These are phyloP conservation scores for Neofusicoccum sp. DNA, from an alignment of 2,329 filamentous ascomycete species.

Conservation along the genomic window DNA sequence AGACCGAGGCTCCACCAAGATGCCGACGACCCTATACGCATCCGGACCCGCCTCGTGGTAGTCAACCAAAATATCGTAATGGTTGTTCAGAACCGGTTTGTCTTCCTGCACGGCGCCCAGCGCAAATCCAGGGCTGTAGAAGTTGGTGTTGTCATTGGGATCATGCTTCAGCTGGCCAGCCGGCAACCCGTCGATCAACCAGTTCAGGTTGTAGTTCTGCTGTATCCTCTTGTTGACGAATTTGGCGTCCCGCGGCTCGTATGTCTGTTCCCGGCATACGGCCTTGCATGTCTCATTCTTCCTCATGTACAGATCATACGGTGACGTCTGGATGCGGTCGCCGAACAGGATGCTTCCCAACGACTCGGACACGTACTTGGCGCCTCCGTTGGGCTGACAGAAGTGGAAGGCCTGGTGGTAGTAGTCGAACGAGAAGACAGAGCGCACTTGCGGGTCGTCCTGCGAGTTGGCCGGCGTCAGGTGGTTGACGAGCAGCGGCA, in stretches of 20 bases:
- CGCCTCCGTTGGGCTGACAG: conserved; percentile 74
- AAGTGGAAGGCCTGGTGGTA: conserved; percentile 87
- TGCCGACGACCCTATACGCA: conserved; percentile 85
- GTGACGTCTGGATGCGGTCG: conserved; percentile 95
- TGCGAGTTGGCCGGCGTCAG: conserved; percentile 80
- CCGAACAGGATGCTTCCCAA: conserved; percentile 96
- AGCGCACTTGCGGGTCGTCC: conserved; percentile 77
- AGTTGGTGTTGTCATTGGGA: conserved; percentile 70
- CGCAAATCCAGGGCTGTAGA: conserved; percentile 89
- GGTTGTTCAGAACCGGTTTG: conserved; percentile 75
- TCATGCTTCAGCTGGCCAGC: conserved; percentile 82
- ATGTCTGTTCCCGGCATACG: conserved; percentile 68
- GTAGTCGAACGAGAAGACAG: conserved; percentile 95
- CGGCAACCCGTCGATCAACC: conserved; percentile 91
- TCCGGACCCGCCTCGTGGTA: conserved; percentile 77
- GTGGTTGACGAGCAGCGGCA: conserved; percentile 89
- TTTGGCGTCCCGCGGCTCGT: conserved; percentile 63
- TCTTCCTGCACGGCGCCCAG: conserved; percentile 55
- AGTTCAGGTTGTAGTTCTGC: conserved; percentile 89
- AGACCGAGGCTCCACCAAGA: conserved; percentile 81
- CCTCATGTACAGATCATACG: conserved; percentile 84
- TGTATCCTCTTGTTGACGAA: conserved; percentile 83
- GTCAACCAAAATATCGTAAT: conserved; percentile 91
- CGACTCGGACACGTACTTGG: conserved; percentile 79
- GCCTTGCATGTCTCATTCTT: conserved; percentile 83